A percentile compares a stretch with the other conserved stretches of the same genome.
These are phyloP conservation scores for Bryum argenteum DNA, from an alignment of 225 moss, liverwort and hornwort genomes.

Conservation along the genomic window DNA sequence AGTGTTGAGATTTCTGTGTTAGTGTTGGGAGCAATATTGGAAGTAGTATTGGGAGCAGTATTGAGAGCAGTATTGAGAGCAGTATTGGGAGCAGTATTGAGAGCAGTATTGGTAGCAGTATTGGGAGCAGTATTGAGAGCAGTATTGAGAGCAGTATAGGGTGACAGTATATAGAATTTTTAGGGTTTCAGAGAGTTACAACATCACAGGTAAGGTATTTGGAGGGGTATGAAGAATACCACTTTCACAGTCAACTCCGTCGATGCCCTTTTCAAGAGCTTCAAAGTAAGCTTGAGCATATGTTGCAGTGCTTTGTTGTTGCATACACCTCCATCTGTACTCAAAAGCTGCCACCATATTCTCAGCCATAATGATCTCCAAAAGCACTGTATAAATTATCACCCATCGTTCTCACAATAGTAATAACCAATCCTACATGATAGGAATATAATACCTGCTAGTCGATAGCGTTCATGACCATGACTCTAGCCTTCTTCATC, in stretches of 20 bases:
- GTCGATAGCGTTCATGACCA: slow-evolving; percentile 86
- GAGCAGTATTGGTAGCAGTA: too few relatives aligned
- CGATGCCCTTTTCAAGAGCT: slow-evolving; percentile 85
- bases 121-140: too few relatives aligned
- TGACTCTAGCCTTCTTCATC: slow-evolving; percentile 63
- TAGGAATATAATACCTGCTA: slow-evolving; percentile 65
- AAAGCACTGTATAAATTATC: background rate
- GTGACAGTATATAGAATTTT: too few relatives aligned
- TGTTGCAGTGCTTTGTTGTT: slow-evolving; percentile 62
- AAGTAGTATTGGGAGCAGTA: too few relatives aligned
- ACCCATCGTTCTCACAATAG: background rate
- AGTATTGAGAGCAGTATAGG: too few relatives aligned
- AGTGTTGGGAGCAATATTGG: too few relatives aligned
- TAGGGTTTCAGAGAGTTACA: too few relatives aligned
- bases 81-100: too few relatives aligned
- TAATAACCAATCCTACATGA: background rate
- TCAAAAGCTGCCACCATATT: slow-evolving; percentile 92
- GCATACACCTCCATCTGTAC: slow-evolving; percentile 81
- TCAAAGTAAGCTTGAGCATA: slow-evolving; percentile 84
- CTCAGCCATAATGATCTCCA: slow-evolving; percentile 79
- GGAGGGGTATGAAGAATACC: too few relatives aligned
- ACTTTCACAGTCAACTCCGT: slow-evolving; percentile 84
- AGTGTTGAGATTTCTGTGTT: too few relatives aligned
- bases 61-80: too few relatives aligned
- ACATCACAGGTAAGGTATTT: too few relatives aligned